Evolutionary conservation across 192 early-diverging fungal genomes (phyloP).

Genomic region (Fimicolochytrium jonesii): DNA sequence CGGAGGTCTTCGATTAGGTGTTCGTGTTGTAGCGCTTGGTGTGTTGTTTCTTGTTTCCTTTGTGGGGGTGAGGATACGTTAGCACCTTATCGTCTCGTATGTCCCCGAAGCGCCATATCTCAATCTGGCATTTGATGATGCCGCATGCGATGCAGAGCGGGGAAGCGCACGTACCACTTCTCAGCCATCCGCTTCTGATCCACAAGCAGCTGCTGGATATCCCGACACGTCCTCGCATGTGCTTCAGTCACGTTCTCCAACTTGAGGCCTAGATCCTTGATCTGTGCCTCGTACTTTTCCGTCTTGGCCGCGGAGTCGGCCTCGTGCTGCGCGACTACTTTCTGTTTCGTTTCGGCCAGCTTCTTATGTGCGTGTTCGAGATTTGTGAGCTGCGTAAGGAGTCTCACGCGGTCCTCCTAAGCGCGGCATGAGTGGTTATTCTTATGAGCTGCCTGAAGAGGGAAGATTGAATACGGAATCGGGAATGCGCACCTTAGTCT

Average conservation of each 20-base stretch:
- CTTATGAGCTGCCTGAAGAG: neutral
- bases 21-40: slow-evolving; percentile 23
- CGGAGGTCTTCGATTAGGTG: slow-evolving; percentile 22
- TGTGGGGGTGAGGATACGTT: neutral
- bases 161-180: slow-evolving; percentile 12
- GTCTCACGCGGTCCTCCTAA: slow-evolving; percentile 35
- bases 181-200: slow-evolving; percentile 34
- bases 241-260: slow-evolving; percentile 33
- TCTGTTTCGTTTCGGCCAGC: slow-evolving; percentile 15
- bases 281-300: slow-evolving; percentile 15
- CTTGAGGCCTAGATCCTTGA: slow-evolving; percentile 30
- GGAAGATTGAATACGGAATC: too few species aligned
- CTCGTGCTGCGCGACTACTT: slow-evolving; percentile 15
- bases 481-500: slow-evolving; percentile 32
- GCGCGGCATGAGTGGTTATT: too few species aligned
- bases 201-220: slow-evolving; percentile 37
- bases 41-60: slow-evolving; percentile 32
- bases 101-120: neutral
- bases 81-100: neutral
- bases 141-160: neutral
- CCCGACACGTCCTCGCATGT: slow-evolving; percentile 37
- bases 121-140: neutral
- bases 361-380: slow-evolving; percentile 41
- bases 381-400: slow-evolving; percentile 22
- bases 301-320: slow-evolving; percentile 17